phyloP scores from a whole-genome alignment of 2,329 filamentous ascomycete species.

The Dactylellina cionopaga region DNA sequence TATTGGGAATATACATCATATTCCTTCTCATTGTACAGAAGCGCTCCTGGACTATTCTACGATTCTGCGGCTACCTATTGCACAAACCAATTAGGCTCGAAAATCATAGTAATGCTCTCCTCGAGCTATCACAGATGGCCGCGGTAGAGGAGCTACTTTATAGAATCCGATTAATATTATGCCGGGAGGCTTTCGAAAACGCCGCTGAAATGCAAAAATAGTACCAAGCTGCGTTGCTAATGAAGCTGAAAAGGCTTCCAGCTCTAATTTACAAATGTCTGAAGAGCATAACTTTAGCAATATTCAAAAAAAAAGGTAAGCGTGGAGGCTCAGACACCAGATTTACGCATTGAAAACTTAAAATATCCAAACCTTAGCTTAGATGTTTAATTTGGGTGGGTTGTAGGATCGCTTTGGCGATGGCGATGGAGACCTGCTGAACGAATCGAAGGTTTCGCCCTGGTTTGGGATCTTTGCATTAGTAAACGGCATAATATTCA shows the following conservation, averaged over 20 bases:
- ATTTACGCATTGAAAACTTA: too few species aligned
- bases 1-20: background rate
- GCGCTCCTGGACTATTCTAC: background rate
- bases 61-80: background rate
- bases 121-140: background rate
- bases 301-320: background rate
- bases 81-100: background rate
- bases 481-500: background rate
- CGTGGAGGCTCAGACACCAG: too few species aligned
- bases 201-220: too few species aligned
- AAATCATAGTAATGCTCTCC: background rate
- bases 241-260: background rate
- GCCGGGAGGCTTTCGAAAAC: too few species aligned
- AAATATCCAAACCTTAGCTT: too few species aligned
- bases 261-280: background rate
- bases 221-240: background rate
- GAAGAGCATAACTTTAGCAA: background rate
- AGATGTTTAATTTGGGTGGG: too few species aligned
- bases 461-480: background rate
- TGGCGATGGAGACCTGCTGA: background rate
- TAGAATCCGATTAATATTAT: background rate
- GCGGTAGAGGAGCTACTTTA: background rate
- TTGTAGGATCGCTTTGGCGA: background rate
- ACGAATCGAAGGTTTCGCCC: background rate
- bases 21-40: background rate